phyloP scores from a whole-genome alignment of 345 rosid genomes.

The Cochlearia excelsa region DNA sequence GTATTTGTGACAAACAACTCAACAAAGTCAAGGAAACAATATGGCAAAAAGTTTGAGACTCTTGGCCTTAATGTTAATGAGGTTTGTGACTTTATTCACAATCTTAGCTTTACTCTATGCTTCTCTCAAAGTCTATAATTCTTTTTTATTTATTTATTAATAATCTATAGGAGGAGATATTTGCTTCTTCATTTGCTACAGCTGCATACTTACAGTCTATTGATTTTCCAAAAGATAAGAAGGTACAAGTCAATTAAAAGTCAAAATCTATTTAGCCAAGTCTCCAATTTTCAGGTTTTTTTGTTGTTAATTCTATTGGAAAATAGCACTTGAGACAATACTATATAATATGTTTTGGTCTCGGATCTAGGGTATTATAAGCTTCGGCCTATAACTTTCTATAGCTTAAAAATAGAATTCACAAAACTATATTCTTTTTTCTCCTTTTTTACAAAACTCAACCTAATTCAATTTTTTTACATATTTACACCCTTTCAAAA shows the following conservation, averaged over 20 bases:
- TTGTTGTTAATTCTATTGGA: too few species aligned
- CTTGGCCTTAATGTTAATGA: constrained; percentile 76
- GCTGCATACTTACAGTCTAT: constrained; percentile 93
- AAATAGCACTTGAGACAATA: too few species aligned
- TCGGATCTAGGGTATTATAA: too few species aligned
- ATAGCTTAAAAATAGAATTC: too few species aligned
- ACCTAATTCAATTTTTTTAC: too few species aligned
- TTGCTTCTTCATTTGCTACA: constrained; percentile 94
- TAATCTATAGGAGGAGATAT: constrained; percentile 76
- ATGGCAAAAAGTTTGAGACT: constrained; percentile 90
- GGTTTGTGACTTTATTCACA: constrained; percentile 42
- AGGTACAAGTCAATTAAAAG: constrained; percentile 41
- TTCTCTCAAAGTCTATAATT: background rate
- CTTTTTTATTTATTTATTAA: background rate
- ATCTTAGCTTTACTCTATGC: background rate
- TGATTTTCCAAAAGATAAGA: constrained; percentile 86
- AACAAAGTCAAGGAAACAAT: constrained; percentile 94
- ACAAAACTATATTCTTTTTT: too few species aligned
- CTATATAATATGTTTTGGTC: too few species aligned
- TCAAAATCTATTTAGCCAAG: background rate
- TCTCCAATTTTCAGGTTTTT: background rate
- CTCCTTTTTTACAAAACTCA: too few species aligned
- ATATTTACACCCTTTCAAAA: too few species aligned
- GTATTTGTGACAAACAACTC: constrained; percentile 98
- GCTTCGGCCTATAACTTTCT: too few species aligned